phyloP scores from a whole-genome alignment of 2,329 filamentous ascomycete genomes.

The Chaetomium globosum region DNA sequence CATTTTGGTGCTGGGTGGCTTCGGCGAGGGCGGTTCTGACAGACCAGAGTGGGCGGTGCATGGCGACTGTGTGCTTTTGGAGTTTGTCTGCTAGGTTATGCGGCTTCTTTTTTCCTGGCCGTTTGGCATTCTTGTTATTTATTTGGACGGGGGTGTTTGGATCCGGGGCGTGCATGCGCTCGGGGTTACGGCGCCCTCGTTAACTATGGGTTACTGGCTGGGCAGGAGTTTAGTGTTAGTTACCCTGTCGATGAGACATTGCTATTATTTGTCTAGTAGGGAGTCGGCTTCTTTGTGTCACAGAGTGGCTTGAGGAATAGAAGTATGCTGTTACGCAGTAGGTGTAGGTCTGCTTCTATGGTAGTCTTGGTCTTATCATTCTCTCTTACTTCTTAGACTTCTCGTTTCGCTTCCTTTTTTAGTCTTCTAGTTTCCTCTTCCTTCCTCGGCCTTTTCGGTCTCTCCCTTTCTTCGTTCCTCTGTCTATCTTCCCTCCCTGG shows the following conservation, averaged over 20 bases:
- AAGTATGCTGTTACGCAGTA: background rate
- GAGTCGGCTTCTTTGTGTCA: background rate
- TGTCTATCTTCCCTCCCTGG: too few species aligned
- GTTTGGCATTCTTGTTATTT: slow-evolving; percentile 5
- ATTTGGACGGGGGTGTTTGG: slow-evolving; percentile 13
- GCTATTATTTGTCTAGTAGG: background rate
- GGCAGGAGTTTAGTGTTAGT: slow-evolving; percentile 13
- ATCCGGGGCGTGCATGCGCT: background rate
- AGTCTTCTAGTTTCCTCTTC: too few species aligned
- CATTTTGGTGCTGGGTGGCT: too few species aligned
- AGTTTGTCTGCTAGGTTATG: background rate
- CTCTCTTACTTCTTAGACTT: too few species aligned
- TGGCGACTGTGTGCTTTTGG: slow-evolving; percentile 8
- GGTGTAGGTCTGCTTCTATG: background rate
- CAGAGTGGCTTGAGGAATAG: background rate
- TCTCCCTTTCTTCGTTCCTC: too few species aligned
- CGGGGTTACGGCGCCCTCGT: background rate
- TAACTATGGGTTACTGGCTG: background rate
- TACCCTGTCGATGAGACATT: background rate
- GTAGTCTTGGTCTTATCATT: too few species aligned
- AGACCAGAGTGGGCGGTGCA: background rate
- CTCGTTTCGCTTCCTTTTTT: too few species aligned
- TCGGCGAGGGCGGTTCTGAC: background rate
- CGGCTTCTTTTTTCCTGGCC: background rate
- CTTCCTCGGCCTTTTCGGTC: too few species aligned